phyloP scores from a whole-genome alignment of 257 asterid genomes.

The Solanum sparsipilum region DNA sequence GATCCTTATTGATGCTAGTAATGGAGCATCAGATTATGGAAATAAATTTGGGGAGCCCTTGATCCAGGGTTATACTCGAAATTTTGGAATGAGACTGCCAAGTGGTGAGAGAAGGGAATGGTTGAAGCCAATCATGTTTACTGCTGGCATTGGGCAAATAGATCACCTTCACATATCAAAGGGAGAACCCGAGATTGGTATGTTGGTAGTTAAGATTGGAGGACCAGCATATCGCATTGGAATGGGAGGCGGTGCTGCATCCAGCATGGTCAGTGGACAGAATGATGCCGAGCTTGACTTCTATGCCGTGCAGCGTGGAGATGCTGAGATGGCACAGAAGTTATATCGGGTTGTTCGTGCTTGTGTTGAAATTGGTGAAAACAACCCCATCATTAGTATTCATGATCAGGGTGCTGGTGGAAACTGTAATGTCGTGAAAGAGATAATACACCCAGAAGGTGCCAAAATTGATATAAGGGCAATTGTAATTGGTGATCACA shows the following conservation, averaged over 20 bases:
- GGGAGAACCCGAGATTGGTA: constrained; percentile 88
- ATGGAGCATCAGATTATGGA: constrained; percentile 96
- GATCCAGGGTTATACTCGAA: constrained; percentile 87
- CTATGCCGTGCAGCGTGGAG: constrained; percentile 78
- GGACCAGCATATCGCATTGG: constrained; percentile 97
- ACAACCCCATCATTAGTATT: constrained; percentile 79
- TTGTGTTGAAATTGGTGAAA: constrained; percentile 83
- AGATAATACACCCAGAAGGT: constrained; percentile 73
- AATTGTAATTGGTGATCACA: constrained; percentile 82
- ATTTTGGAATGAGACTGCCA: constrained; percentile 90
- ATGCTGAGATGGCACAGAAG: constrained; percentile 97
- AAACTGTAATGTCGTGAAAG: constrained; percentile 66
- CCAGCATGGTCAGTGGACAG: constrained; percentile 99
- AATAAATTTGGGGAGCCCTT: constrained; percentile 93
- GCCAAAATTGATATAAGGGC: constrained; percentile 84
- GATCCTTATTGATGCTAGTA: constrained; percentile 82
- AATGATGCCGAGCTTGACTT: constrained; percentile 88
- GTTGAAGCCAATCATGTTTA: constrained; percentile 93
- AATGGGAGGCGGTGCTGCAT: constrained; percentile 99
- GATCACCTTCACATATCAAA: constrained; percentile 67
- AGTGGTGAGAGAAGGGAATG: constrained; percentile 86
- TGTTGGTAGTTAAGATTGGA: constrained; percentile 94
- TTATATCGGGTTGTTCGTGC: constrained; percentile 84
- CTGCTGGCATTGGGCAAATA: constrained; percentile 91
- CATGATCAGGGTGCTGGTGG: constrained; percentile 96